phyloP scores from a whole-genome alignment of 2,329 filamentous ascomycete species.

The Hortaea werneckii region DNA sequence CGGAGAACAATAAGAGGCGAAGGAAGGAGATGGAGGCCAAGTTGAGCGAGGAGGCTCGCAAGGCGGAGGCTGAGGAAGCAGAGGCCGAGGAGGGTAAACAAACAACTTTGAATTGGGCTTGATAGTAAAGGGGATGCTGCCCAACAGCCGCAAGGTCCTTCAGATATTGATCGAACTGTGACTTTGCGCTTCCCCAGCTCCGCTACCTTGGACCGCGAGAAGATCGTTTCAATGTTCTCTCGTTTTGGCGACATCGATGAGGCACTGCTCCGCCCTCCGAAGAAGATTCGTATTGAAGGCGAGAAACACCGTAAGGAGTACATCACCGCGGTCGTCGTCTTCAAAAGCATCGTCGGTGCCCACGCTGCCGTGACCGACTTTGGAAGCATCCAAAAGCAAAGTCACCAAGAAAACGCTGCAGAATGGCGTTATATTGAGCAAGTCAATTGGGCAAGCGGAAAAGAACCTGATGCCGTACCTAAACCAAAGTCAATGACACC shows the following conservation, averaged over 20 bases:
- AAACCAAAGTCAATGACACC: constrained; percentile 5
- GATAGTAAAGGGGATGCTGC: background rate
- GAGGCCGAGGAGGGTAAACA: background rate
- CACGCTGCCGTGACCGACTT: constrained; percentile 45
- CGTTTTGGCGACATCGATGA: constrained; percentile 49
- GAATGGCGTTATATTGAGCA: constrained; percentile 43
- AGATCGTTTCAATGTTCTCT: constrained; percentile 38
- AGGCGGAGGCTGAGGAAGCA: constrained; percentile 37
- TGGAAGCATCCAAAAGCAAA: constrained; percentile 14
- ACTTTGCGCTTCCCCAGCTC: constrained; percentile 28
- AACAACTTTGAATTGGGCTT: background rate
- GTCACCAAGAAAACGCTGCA: constrained; percentile 18
- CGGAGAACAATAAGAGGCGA: constrained; percentile 42
- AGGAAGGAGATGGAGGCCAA: constrained; percentile 45
- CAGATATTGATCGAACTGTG: background rate
- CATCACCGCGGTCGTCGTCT: constrained; percentile 47
- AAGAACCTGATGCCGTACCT: constrained; percentile 38
- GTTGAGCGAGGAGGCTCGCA: constrained; percentile 43
- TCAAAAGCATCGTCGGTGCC: constrained; percentile 47
- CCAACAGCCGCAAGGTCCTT: background rate
- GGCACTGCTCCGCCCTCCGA: constrained; percentile 44
- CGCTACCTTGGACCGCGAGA: constrained; percentile 30
- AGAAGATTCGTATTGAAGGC: constrained; percentile 20
- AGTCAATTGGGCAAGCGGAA: constrained; percentile 45
- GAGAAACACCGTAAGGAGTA: constrained; percentile 19